These are phyloP conservation scores for Plasmodium sp. DNA, from an alignment of 169 alveolate species.

Conservation along the genomic window DNA sequence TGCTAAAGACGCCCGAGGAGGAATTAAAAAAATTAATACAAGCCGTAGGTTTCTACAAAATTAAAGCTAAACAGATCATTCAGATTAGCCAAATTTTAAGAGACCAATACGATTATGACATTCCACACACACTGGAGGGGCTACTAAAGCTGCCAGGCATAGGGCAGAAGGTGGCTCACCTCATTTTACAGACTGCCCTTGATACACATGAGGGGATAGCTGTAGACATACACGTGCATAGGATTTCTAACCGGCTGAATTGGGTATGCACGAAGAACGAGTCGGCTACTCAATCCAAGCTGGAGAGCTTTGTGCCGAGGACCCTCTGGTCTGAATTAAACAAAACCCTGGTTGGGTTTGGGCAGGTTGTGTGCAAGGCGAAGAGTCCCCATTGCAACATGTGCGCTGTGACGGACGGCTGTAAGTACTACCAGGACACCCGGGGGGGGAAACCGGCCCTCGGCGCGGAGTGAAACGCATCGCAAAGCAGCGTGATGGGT, in stretches of 20 bases:
- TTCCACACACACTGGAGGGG: conserved; percentile 91
- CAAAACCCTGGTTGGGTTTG: conserved; percentile 95
- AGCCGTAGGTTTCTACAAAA: conserved; percentile 95
- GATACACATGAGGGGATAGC: conserved; percentile 92
- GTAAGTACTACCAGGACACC: conserved; percentile 41
- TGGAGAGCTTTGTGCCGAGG: conserved; percentile 91
- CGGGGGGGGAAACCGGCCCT: not conserved
- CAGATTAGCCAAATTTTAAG: conserved; percentile 88
- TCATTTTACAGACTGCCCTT: conserved; percentile 90
- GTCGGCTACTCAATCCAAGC: conserved; percentile 90
- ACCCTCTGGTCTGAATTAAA: conserved; percentile 93
- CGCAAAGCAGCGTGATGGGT: not conserved
- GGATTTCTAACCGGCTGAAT: conserved; percentile 88
- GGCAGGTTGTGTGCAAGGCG: conserved; percentile 93
- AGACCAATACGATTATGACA: conserved; percentile 90
- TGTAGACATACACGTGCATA: conserved; percentile 94
- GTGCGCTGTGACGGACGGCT: conserved; percentile 40
- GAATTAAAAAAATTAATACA: conserved; percentile 88
- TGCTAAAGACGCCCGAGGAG: conserved; percentile 80
- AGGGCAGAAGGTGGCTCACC: conserved; percentile 96
- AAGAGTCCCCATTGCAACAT: conserved; percentile 78
- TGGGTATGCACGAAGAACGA: conserved; percentile 95
- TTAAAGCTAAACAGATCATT: conserved; percentile 93
- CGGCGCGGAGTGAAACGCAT: not conserved
- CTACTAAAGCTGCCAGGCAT: conserved; percentile 94